Evolutionary conservation across 805 yeast genomes (phyloP), one percentile per base, ranked within the genome.

Genomic region (Metschnikowia matae): DNA sequence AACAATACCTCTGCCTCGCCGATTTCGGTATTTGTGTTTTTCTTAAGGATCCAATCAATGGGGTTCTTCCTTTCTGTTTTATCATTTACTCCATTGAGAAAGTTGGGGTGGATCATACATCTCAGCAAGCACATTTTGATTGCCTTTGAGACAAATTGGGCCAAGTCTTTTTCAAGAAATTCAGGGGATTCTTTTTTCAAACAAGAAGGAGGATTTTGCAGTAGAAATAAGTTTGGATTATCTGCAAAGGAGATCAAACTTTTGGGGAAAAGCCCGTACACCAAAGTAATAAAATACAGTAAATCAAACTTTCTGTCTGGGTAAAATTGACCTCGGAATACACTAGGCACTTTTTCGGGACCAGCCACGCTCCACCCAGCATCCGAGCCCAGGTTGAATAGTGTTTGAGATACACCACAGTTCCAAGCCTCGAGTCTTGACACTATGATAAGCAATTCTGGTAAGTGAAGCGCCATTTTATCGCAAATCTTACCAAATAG

Each of bases 181-280:
- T 70, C 66, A 15, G 74, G 34, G 3, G 10, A 4, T 3, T 15
- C 21, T 7, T 20, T n/a, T 5, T 11, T 21, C 18, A 65, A 17
- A 5, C 56, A 17, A 17, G 45, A 49, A 1, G 68, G 61, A 1
- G 57, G 60, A 52, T 47, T 49, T 37, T 6, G 55, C 46, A 35
- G 67, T 54, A 55, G 46, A 45, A 70, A 81, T 36, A 61, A 60
- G 3, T 61, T 51, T 4, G 87, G 82, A 40, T 65, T 62, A 18
- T 70, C 66, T 17, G 74, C 54, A 56, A 79, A 82, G 6, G 61
- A 55, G 21, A 74, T 56, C 4, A 82, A 64, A 53, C 78, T 78
- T 20, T 72, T 60, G 0, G 88, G 87, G 52, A 73, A 83, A 11
- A 83, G 60, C 0, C 85, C 87, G 54, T 84, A 84, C 1, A 83